These are phyloP conservation scores for Cyberlindnera saturnus DNA, from an alignment of 805 yeast genomes.

Conservation along the genomic window DNA sequence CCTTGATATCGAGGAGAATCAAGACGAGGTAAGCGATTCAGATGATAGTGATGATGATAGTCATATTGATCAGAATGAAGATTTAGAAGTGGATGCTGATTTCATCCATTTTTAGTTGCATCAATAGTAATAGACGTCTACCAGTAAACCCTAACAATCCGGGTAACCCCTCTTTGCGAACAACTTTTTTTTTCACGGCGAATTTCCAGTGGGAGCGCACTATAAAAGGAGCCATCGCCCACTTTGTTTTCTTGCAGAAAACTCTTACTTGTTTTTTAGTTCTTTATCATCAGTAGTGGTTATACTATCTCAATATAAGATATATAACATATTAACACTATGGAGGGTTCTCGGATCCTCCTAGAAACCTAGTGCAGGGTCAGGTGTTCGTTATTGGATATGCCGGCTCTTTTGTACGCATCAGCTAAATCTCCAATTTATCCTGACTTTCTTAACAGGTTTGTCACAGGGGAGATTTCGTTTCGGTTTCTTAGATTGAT, in stretches of 20 bases:
- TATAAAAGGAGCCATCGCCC: constrained; percentile 28
- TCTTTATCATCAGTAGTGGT: constrained; percentile 70
- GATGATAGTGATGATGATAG: constrained; percentile 25
- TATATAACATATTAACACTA: constrained; percentile 44
- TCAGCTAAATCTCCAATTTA: constrained; percentile 56
- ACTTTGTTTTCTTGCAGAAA: constrained; percentile 3
- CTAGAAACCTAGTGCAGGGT: constrained; percentile 25
- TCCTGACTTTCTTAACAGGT: constrained; percentile 67
- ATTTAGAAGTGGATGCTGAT: constrained; percentile 21
- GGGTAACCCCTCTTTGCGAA: constrained; percentile 10
- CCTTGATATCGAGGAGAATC: constrained; percentile 17
- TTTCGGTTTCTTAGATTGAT: constrained; percentile 65
- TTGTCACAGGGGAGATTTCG: constrained; percentile 68
- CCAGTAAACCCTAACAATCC: constrained; percentile 7
- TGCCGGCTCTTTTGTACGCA: constrained; percentile 24
- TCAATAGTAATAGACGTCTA: neutral
- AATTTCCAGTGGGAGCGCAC: neutral
- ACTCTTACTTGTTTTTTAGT: constrained; percentile 21
- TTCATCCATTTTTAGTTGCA: constrained; percentile 19
- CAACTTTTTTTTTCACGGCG: constrained; percentile 1
- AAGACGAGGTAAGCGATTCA: constrained; percentile 6
- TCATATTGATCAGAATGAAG: constrained; percentile 3
- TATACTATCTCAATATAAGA: constrained; percentile 62
- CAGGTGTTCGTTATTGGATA: constrained; percentile 23
- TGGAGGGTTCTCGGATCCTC: constrained; percentile 14